Conservation (phyloP, 164 flowering plant genomes). For the Vitis riparia region DNA sequence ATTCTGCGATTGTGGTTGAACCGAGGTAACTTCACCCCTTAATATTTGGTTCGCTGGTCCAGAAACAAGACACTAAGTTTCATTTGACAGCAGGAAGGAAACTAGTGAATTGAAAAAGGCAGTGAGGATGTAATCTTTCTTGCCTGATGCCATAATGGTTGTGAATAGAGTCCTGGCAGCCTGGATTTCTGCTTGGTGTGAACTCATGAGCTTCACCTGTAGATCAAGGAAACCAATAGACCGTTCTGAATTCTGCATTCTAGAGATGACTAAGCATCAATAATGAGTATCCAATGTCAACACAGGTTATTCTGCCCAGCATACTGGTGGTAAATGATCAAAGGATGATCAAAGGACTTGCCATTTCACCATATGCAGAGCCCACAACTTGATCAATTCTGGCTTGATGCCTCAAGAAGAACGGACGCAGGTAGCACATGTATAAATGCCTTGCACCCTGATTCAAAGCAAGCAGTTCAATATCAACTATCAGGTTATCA, state of each 20-base stretch:
- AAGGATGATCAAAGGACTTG: constrained; percentile 14
- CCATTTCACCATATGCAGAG: constrained; percentile 47
- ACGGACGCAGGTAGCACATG: constrained; percentile 57
- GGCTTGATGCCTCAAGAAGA: constrained; percentile 62
- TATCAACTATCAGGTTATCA: too few species aligned
- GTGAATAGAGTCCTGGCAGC: constrained; percentile 29
- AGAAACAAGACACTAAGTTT: neutral
- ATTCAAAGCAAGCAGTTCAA: constrained; percentile 4
- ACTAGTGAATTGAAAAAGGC: neutral
- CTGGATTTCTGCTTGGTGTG: constrained; percentile 52
- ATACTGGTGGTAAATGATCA: too few species aligned
- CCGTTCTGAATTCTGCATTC: neutral
- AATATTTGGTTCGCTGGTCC: constrained; percentile 31
- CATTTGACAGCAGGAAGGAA: neutral
- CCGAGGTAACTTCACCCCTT: constrained; percentile 21
- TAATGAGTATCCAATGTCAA: too few species aligned
- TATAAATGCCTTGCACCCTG: constrained; percentile 70
- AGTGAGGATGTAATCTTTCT: neutral
- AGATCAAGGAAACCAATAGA: constrained; percentile 4
- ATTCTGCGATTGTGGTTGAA: constrained; percentile 10
- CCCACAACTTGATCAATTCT: constrained; percentile 43
- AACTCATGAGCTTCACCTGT: constrained; percentile 46
- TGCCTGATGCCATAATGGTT: constrained; percentile 43
- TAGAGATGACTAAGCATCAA: too few species aligned
- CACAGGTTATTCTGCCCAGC: too few species aligned